Evolutionary conservation across 1,139 yeast genomes (phyloP), one percentile per base, ranked within the genome.

Genomic region (Blastobotrys elegans): DNA sequence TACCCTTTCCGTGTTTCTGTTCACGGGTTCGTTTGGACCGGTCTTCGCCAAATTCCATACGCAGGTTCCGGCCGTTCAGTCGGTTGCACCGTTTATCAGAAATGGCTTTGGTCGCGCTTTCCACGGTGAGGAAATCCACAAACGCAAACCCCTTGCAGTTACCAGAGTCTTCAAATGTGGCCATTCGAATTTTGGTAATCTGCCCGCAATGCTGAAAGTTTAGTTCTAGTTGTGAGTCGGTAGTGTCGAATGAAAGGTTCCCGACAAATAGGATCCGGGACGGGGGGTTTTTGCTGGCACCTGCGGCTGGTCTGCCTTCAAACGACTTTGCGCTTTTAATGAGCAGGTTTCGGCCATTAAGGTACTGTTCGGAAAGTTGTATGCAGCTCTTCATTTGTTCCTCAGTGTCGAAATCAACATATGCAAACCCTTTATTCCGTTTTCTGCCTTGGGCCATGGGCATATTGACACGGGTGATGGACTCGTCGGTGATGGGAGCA

Each of bases 61-160:
- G 77, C 57, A 92, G 69, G 4, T 81, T 80, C 62, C 97, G 75
- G 52, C 84, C 85, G 51, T 85, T 79, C 51, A 88, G 71, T 54
- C 73, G 79, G 59, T 78, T 78, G 53, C 89, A 80, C 18, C 75
- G 60, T 62, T 81, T 84, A 53, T 89, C 92, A 56, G 77, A 82
- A 53, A 92, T 72, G 0, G 97, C 97, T 39, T 74, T 73, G 0
- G 95, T 85, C 38, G 97, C 90, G 3, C 94, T 90, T 27, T 77
- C 78, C 54, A 84, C 85, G 56, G 82, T 83, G 56, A 73, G 77
- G 69, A 90, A 92, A 66, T 92, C 98, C 36, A 92, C 70, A 62
- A 92, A 92, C 1, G 96, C 92, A 72, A 90, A 92, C 1, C 98
- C 98, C 66, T 92, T 92, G 71, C 97, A 92, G 64, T 89, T 90